Evolutionary conservation across 2,329 filamentous ascomycete species (phyloP).

Genomic region (Ophiosphaerella herpotricha): DNA sequence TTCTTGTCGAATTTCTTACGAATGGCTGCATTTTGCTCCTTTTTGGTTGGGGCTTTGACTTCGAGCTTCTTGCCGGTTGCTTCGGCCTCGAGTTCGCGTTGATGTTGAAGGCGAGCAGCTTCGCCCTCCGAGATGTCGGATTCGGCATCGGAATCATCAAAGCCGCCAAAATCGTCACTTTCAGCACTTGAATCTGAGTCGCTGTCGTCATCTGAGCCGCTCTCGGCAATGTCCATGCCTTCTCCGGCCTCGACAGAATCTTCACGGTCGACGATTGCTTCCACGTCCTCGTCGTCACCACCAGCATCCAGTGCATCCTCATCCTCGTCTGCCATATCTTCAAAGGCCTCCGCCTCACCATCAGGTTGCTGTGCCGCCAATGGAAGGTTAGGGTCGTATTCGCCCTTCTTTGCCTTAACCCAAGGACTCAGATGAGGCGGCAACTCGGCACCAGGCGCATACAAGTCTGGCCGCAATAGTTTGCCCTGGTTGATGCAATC

Average conservation of each 20-base stretch:
- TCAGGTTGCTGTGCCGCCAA: slow-evolving; percentile 88
- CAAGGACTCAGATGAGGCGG: slow-evolving; percentile 96
- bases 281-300: slow-evolving; percentile 31
- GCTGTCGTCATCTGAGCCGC: slow-evolving; percentile 53
- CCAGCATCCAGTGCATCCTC: slow-evolving; percentile 49
- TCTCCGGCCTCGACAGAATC: slow-evolving; percentile 54
- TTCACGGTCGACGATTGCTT: slow-evolving; percentile 44
- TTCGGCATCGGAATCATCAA: slow-evolving; percentile 53
- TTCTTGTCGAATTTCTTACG: slow-evolving; percentile 69
- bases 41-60: slow-evolving; percentile 46
- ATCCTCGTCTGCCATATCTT: slow-evolving; percentile 55
- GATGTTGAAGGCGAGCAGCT: slow-evolving; percentile 70
- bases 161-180: slow-evolving; percentile 51
- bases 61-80: slow-evolving; percentile 68
- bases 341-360: slow-evolving; percentile 76
- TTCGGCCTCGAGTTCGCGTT: slow-evolving; percentile 91
- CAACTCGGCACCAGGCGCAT: slow-evolving; percentile 85
- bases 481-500: slow-evolving; percentile 93
- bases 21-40: slow-evolving; percentile 67
- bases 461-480: slow-evolving; percentile 82
- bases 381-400: slow-evolving; percentile 87
- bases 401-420: slow-evolving; percentile 82
- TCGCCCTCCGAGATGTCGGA: slow-evolving; percentile 60
- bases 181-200: slow-evolving; percentile 40
- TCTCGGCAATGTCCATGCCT: slow-evolving; percentile 53